Conservation (phyloP, 1,284 basidiomycete species). For the Leccinum griseonigrum region DNA sequence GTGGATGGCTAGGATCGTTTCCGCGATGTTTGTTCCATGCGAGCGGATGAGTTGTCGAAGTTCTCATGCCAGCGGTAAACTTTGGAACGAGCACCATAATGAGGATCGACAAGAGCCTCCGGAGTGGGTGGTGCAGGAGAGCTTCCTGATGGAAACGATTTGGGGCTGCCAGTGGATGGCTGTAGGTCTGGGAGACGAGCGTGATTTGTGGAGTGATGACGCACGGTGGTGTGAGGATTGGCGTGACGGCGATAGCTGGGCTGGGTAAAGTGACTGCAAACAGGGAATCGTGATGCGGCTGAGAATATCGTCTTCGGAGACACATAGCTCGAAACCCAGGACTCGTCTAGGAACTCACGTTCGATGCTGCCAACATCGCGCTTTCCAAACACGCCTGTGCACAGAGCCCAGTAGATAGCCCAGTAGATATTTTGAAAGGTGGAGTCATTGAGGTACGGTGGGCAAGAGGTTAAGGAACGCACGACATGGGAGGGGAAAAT, state of each 20-base stretch:
- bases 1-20: constrained; percentile 27
- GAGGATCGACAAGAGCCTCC: constrained; percentile 16
- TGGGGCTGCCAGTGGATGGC: constrained; percentile 30
- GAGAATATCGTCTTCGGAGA: constrained; percentile 62
- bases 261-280: constrained; percentile 36
- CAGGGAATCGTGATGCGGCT: constrained; percentile 53
- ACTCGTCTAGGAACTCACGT: constrained; percentile 71
- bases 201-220: constrained; percentile 19
- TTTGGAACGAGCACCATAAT: constrained; percentile 17
- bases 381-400: constrained; percentile 76
- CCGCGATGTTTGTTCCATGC: constrained; percentile 5
- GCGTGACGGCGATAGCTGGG: constrained; percentile 26
- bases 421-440: constrained; percentile 76
- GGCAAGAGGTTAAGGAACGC: constrained; percentile 17
- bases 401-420: constrained; percentile 45
- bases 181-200: constrained; percentile 24
- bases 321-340: constrained; percentile 64
- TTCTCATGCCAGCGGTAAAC: constrained; percentile 9
- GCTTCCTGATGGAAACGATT: constrained; percentile 34
- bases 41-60: constrained; percentile 3
- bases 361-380: constrained; percentile 75
- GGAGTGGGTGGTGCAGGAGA: constrained; percentile 32
- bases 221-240: constrained; percentile 21
- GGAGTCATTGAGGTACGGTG: constrained; percentile 69
- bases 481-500: constrained; percentile 13